Conservation (phyloP, 2,329 filamentous ascomycete species). For the Clonostachys rosea region DNA sequence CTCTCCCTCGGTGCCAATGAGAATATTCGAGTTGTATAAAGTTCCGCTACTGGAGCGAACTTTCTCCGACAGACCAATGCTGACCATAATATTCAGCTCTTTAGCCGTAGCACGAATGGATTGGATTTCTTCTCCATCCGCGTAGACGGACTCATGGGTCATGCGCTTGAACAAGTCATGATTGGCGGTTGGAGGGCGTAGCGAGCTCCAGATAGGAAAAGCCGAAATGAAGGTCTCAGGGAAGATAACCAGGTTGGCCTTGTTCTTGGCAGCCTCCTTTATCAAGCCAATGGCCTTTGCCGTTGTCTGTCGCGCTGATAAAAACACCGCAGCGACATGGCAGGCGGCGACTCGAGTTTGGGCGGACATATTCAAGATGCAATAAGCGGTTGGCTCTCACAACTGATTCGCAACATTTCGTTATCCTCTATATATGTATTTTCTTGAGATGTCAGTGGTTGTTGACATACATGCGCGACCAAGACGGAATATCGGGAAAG, state of each 20-base stretch:
- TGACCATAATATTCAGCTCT: conserved; percentile 30
- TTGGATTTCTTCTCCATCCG: conserved; percentile 37
- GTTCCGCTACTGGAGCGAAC: conserved; percentile 33
- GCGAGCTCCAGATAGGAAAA: conserved; percentile 46
- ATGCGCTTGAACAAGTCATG: conserved; percentile 44
- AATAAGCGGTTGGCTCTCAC: too few relatives aligned
- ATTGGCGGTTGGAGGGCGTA: conserved; percentile 40
- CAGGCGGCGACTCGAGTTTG: conserved; percentile 18
- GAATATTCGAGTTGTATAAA: conserved; percentile 45
- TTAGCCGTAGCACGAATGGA: conserved; percentile 31
- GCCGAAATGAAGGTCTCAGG: conserved; percentile 48
- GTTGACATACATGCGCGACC: too few relatives aligned
- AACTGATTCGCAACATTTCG: too few relatives aligned
- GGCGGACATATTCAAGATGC: too few relatives aligned
- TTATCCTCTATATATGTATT: too few relatives aligned
- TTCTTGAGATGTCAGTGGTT: too few relatives aligned
- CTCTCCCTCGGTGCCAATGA: conserved; percentile 36
- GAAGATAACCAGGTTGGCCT: conserved; percentile 46
- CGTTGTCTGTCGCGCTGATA: conserved; percentile 37
- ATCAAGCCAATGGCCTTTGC: conserved; percentile 40
- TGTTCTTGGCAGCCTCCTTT: conserved; percentile 30
- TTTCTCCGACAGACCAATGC: conserved; percentile 45
- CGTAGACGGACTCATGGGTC: conserved; percentile 34
- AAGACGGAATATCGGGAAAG: too few relatives aligned
- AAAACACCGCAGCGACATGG: conserved; percentile 37